Base-by-base conservation (phyloP, 352 stramenopile genomes). In the Nothophytophthora sp. region DNA sequence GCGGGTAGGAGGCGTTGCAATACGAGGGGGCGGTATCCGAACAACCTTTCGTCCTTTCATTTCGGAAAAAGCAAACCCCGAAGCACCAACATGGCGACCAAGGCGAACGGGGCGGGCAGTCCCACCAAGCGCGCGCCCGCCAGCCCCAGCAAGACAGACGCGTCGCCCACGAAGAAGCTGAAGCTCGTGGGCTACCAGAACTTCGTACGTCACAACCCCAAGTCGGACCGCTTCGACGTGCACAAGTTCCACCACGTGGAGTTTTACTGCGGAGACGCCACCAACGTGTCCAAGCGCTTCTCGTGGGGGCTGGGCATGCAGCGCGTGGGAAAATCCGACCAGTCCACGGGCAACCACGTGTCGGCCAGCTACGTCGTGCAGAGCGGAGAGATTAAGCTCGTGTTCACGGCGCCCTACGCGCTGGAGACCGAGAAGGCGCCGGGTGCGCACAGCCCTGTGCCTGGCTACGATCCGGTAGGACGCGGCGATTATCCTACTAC, bases 361-460 rank as follows among this genome's bases (percentile, higher is more conserved):
- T 89, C 80, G 55, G 86, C 86, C 23, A 94, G 76, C 70, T 96
- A 96, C 67, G 85, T 96, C 37, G 60, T 95, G 23, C 67, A 87
- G 43, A 95, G 80, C 42, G 70, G 76, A 50, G 76, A 96, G 6
- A 61, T 96, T 34, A 81, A 72, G 41, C 73, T 97, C 45, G 78
- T 95, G 30, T 95, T 96, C 72, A 96, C 88, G 44, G 90, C 90
- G 16, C 90, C 90, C 16, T 97, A 97, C 67, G 73, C 70, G 50
- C 63, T 79, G 33, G 59, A 86, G 53, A 84, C 81, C 45, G 64
- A 77, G n/a, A 89, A 90, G 66, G 55, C 64, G 3, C 42, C 54
- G 1, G 74, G 70, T 38, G 63, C 74, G 22, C 65, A 68, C 54
- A 76, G 67, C 39, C 59, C 80, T 38, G 41, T 90, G 15, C 81